Base-by-base conservation (phyloP, 192 early-diverging fungal genomes). In the Globomyces pollinis-pini region DNA sequence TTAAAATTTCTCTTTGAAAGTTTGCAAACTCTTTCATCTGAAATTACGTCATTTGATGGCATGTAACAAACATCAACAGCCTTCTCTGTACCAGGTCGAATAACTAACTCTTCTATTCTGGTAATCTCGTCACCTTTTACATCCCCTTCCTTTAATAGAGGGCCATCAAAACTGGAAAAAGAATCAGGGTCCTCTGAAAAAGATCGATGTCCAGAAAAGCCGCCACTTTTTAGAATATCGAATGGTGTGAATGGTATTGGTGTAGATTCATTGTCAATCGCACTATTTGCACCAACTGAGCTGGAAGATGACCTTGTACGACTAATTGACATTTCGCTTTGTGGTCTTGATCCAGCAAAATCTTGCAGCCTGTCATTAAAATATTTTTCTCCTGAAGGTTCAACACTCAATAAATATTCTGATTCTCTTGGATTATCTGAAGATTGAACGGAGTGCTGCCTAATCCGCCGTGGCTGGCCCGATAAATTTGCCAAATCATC, bases 1-100 rank as follows among this genome's bases (percentile, higher is more conserved):
- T 63, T 45, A 35, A 76, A 80, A 54, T 64, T 76, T 31, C 74
- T 54, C 49, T 65, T 61, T 38, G 67, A 54, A 55, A 66, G 39
- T 59, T 62, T 52, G 1, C 92, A 88, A 15, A 85, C 86, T 38
- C 84, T 79, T 55, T 84, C 83, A 28, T 88, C 81, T 18, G 66
- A 70, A 3, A 81, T 76, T 3, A 74, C 43, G 53, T 91, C 88
- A 29, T 75, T 74, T 36, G 81, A 74, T 0, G 90, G 89, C 7
- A 78, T 68, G 60, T 89, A 90, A 13, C 90, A 89, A 2, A 95
- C 81, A 61, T 86, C 81, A 21, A 96, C 81, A 0, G 78, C 80
- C 30, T 89, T 77, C 61, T 93, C 90, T 21, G 81, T 79, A 4
- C 94, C 93, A 7, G 94, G 85, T 41, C 84, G 85, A 34, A 98